Conservation (phyloP, 805 yeast genomes). For the Kluyveromyces lactis region DNA sequence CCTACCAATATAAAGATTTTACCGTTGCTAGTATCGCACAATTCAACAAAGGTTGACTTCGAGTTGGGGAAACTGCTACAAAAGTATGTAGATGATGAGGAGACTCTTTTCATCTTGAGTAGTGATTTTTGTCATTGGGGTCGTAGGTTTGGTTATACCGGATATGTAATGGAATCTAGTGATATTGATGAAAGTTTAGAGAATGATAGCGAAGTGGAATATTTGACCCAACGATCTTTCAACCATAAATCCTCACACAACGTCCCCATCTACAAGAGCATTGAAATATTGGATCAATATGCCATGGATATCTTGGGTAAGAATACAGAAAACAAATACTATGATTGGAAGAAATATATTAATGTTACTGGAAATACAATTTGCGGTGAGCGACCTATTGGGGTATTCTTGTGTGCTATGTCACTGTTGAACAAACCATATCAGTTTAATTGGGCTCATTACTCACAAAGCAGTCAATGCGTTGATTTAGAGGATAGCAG, state of each 20-base stretch:
- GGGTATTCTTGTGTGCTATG: constrained; percentile 48
- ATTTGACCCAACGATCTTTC: constrained; percentile 22
- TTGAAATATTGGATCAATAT: constrained; percentile 58
- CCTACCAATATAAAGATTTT: constrained; percentile 43
- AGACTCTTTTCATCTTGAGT: constrained; percentile 64
- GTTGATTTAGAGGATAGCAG: constrained; percentile 49
- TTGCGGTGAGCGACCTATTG: constrained; percentile 85
- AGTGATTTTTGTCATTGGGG: constrained; percentile 98
- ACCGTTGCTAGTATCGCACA: constrained; percentile 73
- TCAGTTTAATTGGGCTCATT: constrained; percentile 63
- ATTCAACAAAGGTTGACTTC: constrained; percentile 37
- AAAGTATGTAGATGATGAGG: constrained; percentile 48
- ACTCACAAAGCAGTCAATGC: constrained; percentile 65
- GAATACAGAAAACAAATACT: constrained; percentile 46
- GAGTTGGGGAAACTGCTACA: constrained; percentile 40
- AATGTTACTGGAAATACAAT: constrained; percentile 73
- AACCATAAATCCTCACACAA: constrained; percentile 14
- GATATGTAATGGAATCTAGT: constrained; percentile 33
- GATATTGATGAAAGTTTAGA: constrained; percentile 25
- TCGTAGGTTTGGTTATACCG: constrained; percentile 48
- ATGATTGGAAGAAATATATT: constrained; percentile 61
- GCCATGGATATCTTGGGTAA: constrained; percentile 50
- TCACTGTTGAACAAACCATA: constrained; percentile 12
- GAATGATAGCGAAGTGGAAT: constrained; percentile 27
- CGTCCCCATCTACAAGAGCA: constrained; percentile 59